phyloP scores from a whole-genome alignment of 345 rosid genomes.

The Populus davidiana region DNA sequence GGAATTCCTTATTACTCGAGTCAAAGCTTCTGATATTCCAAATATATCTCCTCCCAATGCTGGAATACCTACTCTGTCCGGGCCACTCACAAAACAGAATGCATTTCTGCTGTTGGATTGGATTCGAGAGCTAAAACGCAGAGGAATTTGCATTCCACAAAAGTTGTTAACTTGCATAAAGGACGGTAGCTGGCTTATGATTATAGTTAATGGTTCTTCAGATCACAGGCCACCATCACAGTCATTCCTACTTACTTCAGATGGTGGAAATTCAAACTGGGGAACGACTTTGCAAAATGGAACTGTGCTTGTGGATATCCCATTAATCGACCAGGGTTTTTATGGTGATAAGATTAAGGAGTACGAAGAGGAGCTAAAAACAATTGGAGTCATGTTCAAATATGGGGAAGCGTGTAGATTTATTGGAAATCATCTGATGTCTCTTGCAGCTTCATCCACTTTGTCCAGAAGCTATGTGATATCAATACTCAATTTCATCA shows the following conservation, averaged over 20 bases:
- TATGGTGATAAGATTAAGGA: slow-evolving; percentile 44
- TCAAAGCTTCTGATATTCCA: slow-evolving; percentile 51
- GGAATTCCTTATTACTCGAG: slow-evolving; percentile 33
- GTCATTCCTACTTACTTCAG: slow-evolving; percentile 45
- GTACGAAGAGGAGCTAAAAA: slow-evolving; percentile 46
- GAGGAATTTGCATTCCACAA: slow-evolving; percentile 23
- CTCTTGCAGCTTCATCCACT: slow-evolving; percentile 35
- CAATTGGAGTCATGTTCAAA: slow-evolving; percentile 58
- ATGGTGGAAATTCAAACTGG: slow-evolving; percentile 32
- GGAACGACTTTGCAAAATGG: slow-evolving; percentile 54
- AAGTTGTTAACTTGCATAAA: slow-evolving; percentile 47
- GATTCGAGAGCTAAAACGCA: slow-evolving; percentile 26
- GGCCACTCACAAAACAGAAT: slow-evolving; percentile 48
- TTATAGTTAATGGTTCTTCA: slow-evolving; percentile 38
- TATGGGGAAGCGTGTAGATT: slow-evolving; percentile 47
- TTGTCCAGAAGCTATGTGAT: slow-evolving; percentile 38
- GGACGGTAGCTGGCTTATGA: slow-evolving; percentile 59
- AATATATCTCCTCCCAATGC: slow-evolving; percentile 50
- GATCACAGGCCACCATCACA: slow-evolving; percentile 53
- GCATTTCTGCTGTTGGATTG: slow-evolving; percentile 56
- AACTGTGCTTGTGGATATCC: slow-evolving; percentile 56
- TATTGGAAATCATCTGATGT: slow-evolving; percentile 54
- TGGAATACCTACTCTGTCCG: slow-evolving; percentile 43
- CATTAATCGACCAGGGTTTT: slow-evolving; percentile 48
- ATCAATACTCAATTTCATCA: slow-evolving; percentile 55